Evolutionary conservation across 192 early-diverging fungal species (phyloP), one percentile per base, ranked within the genome.

Genomic region (Rhizophagus sp.): DNA sequence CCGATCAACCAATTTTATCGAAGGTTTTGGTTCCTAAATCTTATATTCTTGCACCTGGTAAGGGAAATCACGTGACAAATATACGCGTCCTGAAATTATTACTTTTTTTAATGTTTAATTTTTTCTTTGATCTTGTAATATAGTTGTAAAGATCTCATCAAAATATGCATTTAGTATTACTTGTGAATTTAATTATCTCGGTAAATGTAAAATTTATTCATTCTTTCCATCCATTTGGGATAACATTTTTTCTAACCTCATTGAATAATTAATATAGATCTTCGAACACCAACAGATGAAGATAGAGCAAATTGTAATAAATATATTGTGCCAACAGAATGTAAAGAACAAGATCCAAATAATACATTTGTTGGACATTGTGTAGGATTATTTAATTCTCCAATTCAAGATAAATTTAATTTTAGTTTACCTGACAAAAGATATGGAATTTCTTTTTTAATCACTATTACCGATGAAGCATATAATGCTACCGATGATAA

Each of bases 401-500:
- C 41, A 66, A 65, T 70, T 64, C 33, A 66, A 66, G 36, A 49
- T 27, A 41, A 44, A 12, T 44, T 72, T 49, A 67, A 67, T 67
- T 67, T 15, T 34, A 67, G 65, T 67, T 34, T 67, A 12, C 65
- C 65, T 33, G 65, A 67, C 8, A 34, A 34, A 27, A 27, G 65
- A 33, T 72, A 72, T 49, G 70, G 33, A n/a, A 47, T 72, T 25
- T 39, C 7, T 41, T 72, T 72, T 11, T 19, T 36, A 41, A 36
- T 72, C 19, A 47, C 47, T 24, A 27, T 39, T 13, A 49, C 11
- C 22, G 70, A 72, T 27, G 36, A 3, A 24, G 47, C 33, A 39
- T 72, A 72, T 27, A n/a, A 41, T 72, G 70, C 41, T 47, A n/a
- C n/a, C 39, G 6, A 30, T 72, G 70, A 72, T 49, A 41, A 24